Evolutionary conservation across 1,284 basidiomycete genomes (phyloP).

Genomic region (Fomitopsis palustris): DNA sequence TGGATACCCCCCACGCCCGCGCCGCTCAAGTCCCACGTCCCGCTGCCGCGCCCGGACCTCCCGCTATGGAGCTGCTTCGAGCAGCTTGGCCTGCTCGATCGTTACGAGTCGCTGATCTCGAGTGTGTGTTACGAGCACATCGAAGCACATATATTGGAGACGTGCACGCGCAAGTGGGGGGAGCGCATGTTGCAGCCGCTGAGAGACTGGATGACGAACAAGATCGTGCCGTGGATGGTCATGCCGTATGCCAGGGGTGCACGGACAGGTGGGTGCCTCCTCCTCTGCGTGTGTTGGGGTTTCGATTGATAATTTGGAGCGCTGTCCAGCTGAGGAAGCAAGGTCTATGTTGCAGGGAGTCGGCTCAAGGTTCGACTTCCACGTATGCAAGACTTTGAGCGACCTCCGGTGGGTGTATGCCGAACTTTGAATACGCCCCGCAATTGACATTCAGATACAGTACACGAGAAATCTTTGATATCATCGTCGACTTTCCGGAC

Average conservation of each 20-base stretch:
- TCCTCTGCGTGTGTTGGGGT: not conserved
- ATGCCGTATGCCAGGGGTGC: constrained; percentile 71
- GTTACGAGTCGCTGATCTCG: constrained; percentile 82
- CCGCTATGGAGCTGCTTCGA: constrained; percentile 62
- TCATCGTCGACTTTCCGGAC: constrained; percentile 92
- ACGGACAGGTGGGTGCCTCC: constrained; percentile 41
- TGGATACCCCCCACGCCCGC: constrained; percentile 15
- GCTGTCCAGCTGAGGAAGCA: constrained; percentile 61
- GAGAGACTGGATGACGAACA: constrained; percentile 72
- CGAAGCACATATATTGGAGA: constrained; percentile 63
- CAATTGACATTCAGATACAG: constrained; percentile 34
- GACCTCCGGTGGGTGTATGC: constrained; percentile 67
- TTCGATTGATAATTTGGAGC: not conserved
- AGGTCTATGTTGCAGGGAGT: constrained; percentile 73
- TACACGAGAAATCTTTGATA: constrained; percentile 89
- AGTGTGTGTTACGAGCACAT: constrained; percentile 85
- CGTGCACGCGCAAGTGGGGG: constrained; percentile 69
- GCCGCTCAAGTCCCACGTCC: constrained; percentile 11
- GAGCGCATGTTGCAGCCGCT: constrained; percentile 60
- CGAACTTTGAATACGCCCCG: not conserved
- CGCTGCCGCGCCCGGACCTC: constrained; percentile 30
- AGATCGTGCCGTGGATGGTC: constrained; percentile 82
- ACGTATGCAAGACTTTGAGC: constrained; percentile 85
- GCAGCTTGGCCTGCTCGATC: constrained; percentile 74
- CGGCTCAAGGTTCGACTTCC: constrained; percentile 86